Conservation (phyloP, 2,329 filamentous ascomycete species). For the Penicillium occitanis region DNA sequence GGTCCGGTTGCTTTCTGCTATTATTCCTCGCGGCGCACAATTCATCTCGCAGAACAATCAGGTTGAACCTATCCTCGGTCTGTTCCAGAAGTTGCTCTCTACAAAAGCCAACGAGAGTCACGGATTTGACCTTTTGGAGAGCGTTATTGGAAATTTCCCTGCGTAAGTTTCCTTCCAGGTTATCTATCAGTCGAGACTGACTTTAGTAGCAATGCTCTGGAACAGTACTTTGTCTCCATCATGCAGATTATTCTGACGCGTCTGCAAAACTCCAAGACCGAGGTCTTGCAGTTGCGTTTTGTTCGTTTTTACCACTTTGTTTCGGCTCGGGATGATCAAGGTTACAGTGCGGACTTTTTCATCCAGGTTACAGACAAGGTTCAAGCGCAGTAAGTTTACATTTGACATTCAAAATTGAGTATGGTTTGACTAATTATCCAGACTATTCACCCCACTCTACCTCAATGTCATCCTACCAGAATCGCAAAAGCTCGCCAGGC, state of each 20-base stretch:
- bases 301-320: constrained; percentile 93
- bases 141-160: constrained; percentile 70
- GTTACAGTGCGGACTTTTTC: constrained; percentile 91
- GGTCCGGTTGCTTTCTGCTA: constrained; percentile 76
- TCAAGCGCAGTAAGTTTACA: constrained; percentile 60
- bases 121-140: constrained; percentile 87
- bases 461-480: constrained; percentile 81
- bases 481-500: constrained; percentile 82
- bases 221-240: constrained; percentile 76
- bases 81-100: constrained; percentile 86
- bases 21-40: constrained; percentile 74
- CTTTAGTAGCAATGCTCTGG: constrained; percentile 57
- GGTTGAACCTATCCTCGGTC: constrained; percentile 82
- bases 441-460: constrained; percentile 82
- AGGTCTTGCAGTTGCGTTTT: constrained; percentile 82
- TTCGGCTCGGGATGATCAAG: constrained; percentile 72
- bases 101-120: constrained; percentile 81
- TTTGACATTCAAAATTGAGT: neutral
- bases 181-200: neutral
- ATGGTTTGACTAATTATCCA: constrained; percentile 20
- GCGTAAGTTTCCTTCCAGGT: constrained; percentile 52
- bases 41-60: constrained; percentile 77
- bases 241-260: constrained; percentile 77
- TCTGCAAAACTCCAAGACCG: constrained; percentile 70
- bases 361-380: constrained; percentile 79